Evolutionary conservation across 495 filamentous ascomycete species (phyloP).

Genomic region (Neurospora terricola): DNA sequence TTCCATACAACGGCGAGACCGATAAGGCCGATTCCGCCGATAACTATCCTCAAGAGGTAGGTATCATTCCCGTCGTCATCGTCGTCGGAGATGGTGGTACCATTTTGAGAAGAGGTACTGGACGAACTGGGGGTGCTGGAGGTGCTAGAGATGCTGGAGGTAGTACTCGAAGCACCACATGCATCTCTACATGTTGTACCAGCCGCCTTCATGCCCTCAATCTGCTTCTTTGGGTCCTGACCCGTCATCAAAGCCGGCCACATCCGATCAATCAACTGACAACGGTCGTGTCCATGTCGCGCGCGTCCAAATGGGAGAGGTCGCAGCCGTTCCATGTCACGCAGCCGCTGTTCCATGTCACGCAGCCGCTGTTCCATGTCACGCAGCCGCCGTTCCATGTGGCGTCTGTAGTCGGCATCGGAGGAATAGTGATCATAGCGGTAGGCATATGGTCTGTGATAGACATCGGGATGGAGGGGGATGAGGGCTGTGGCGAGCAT

Average conservation of each 20-base stretch:
- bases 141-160: not conserved
- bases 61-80: not conserved
- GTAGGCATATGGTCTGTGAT: not conserved
- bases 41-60: too few species aligned
- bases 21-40: too few species aligned
- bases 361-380: not conserved
- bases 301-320: not conserved
- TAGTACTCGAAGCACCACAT: not conserved
- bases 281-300: not conserved
- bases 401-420: not conserved
- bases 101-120: not conserved
- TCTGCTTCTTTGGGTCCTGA: not conserved
- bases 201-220: too few species aligned
- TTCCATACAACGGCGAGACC: too few species aligned
- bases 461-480: not conserved
- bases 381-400: not conserved
- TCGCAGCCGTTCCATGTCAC: not conserved
- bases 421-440: not conserved
- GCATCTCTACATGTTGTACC: too few species aligned
- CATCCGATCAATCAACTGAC: not conserved
- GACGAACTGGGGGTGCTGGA: not conserved
- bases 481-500: not conserved
- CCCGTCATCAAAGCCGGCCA: not conserved
- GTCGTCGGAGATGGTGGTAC: not conserved
- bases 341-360: too few species aligned